Evolutionary conservation across 2,329 filamentous ascomycete genomes (phyloP).

Genomic region (Exserohilum turcica): DNA sequence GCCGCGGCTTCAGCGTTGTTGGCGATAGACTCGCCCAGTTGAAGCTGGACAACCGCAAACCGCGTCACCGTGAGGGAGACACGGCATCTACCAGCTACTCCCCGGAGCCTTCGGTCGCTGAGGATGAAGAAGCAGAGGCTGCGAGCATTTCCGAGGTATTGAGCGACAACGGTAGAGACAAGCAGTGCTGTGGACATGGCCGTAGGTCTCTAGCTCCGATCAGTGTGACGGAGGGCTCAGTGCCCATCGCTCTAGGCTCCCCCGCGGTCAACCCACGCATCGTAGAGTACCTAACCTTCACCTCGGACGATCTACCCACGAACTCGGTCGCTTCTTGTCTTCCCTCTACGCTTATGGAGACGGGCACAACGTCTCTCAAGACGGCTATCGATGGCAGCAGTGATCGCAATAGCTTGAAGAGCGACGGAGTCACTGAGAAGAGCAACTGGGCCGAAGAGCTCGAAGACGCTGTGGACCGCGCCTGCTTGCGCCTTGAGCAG

Average conservation of each 20-base stretch:
- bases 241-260: slow-evolving; percentile 36
- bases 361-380: slow-evolving; percentile 12
- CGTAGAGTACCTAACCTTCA: slow-evolving; percentile 37
- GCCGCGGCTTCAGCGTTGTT: slow-evolving; percentile 71
- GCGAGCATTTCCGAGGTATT: slow-evolving; percentile 23
- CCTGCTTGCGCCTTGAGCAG: slow-evolving; percentile 36
- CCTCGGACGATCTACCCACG: slow-evolving; percentile 33
- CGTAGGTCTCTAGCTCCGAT: slow-evolving; percentile 19
- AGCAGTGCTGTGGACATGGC: slow-evolving; percentile 5
- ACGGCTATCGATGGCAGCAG: slow-evolving; percentile 13
- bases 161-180: slow-evolving; percentile 21
- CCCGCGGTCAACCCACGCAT: slow-evolving; percentile 34
- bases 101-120: slow-evolving; percentile 19
- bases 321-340: slow-evolving; percentile 21
- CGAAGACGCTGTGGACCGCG: slow-evolving; percentile 31
- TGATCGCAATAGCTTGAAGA: slow-evolving; percentile 22
- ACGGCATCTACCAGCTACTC: slow-evolving; percentile 28
- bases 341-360: slow-evolving; percentile 21
- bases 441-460: slow-evolving; percentile 44
- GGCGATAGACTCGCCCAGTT: slow-evolving; percentile 86
- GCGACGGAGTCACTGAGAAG: slow-evolving; percentile 40
- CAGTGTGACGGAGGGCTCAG: slow-evolving; percentile 17
- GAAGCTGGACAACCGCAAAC: slow-evolving; percentile 28
- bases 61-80: slow-evolving; percentile 19
- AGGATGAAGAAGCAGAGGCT: slow-evolving; percentile 26